Evolutionary conservation across 2,329 filamentous ascomycete genomes (phyloP).

Genomic region (Colletotrichum musicola): DNA sequence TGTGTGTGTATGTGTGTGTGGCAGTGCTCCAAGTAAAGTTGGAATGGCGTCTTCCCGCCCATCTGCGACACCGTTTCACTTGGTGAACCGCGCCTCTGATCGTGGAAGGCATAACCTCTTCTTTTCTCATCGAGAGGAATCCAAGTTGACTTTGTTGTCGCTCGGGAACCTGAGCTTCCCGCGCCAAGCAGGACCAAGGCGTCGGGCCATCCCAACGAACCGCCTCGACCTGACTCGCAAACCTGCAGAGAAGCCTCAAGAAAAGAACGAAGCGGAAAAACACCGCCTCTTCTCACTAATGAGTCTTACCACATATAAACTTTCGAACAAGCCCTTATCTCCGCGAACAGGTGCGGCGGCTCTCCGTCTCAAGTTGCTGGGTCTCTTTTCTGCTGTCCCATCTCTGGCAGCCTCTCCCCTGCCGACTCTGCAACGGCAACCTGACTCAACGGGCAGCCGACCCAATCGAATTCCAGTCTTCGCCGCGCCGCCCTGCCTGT

Average conservation of each 20-base stretch:
- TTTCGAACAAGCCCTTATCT: background rate
- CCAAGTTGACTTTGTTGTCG: background rate
- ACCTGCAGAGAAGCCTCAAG: background rate
- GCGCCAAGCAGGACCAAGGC: slow-evolving; percentile 2
- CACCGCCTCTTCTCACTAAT: no score
- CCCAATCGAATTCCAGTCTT: slow-evolving; percentile 8
- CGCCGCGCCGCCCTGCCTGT: background rate
- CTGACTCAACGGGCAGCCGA: slow-evolving; percentile 16
- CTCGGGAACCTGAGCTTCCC: slow-evolving; percentile 5
- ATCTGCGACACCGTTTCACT: background rate
- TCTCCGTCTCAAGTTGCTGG: slow-evolving; percentile 32
- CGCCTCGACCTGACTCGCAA: slow-evolving; percentile 18
- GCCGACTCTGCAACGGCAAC: slow-evolving; percentile 18
- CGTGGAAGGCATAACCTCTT: background rate
- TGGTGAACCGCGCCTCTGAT: no score
- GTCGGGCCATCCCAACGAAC: background rate
- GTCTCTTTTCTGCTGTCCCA: slow-evolving; percentile 22
- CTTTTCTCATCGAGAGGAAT: background rate
- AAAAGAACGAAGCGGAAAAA: no score
- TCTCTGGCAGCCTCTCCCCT: slow-evolving; percentile 19
- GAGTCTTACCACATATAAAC: background rate
- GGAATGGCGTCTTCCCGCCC: background rate
- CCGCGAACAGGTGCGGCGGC: slow-evolving; percentile 4
- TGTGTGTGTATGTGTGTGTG: slow-evolving; percentile 4
- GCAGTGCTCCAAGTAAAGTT: background rate